Evolutionary conservation across 345 rosid genomes (phyloP).

Genomic region (Boechera divaricarpa): DNA sequence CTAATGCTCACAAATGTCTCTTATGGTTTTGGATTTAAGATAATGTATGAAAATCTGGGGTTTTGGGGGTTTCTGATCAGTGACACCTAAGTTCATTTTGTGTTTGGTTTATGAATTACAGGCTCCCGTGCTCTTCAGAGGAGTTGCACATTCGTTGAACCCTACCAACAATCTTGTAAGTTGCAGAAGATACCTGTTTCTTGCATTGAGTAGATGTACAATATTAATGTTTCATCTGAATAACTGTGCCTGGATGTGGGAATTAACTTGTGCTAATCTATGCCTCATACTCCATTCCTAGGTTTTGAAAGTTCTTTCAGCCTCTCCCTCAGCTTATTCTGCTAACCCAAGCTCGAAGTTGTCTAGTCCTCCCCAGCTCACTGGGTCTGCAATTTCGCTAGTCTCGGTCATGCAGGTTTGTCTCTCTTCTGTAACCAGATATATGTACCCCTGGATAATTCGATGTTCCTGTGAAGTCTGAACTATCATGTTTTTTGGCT

Average conservation of each 20-base stretch:
- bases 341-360: slow-evolving; percentile 64
- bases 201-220: slow-evolving; percentile 20
- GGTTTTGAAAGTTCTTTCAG: slow-evolving; percentile 72
- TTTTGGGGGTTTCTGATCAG: neutral
- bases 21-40: slow-evolving; percentile 6
- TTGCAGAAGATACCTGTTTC: neutral
- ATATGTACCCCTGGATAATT: slow-evolving; percentile 12
- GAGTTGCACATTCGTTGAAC: slow-evolving; percentile 72
- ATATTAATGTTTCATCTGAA: neutral
- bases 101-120: slow-evolving; percentile 40
- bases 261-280: slow-evolving; percentile 7
- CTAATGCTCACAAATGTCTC: neutral
- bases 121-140: slow-evolving; percentile 73
- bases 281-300: slow-evolving; percentile 34
- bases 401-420: slow-evolving; percentile 70
- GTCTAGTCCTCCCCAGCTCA: slow-evolving; percentile 63
- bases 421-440: slow-evolving; percentile 3
- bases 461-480: neutral
- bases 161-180: slow-evolving; percentile 63
- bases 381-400: slow-evolving; percentile 65
- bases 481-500: slow-evolving; percentile 9
- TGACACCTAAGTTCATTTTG: neutral
- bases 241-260: slow-evolving; percentile 19
- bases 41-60: neutral
- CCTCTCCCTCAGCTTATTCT: slow-evolving; percentile 76